phyloP scores from a whole-genome alignment of 1,284 basidiomycete species.

The Hemileia vastatrix region DNA sequence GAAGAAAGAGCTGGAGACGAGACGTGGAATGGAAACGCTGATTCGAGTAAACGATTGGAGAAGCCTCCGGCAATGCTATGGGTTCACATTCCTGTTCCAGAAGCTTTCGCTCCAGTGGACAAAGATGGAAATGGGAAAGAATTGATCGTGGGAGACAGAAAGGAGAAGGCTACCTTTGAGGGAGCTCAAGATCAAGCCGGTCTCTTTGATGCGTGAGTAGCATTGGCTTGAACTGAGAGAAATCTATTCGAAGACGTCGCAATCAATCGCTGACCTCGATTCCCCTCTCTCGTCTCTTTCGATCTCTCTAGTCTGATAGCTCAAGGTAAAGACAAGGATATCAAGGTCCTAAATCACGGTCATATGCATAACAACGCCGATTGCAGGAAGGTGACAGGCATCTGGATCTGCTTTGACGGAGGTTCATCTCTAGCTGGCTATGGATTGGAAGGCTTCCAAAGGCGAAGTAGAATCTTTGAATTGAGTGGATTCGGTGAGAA shows the following conservation, averaged over 20 bases:
- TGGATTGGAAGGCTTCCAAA: no score
- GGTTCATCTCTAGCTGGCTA: no score
- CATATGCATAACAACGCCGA: no score
- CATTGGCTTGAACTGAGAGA: no score
- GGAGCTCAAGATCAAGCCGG: constrained; percentile 35
- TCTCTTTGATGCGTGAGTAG: constrained; percentile 30
- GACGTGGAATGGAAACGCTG: constrained; percentile 26
- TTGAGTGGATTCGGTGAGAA: no score
- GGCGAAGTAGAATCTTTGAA: no score
- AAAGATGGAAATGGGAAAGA: constrained; percentile 7
- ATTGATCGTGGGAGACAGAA: constrained; percentile 25
- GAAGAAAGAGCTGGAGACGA: not conserved
- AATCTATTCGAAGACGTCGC: not conserved
- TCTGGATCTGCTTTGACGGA: no score
- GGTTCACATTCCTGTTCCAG: constrained; percentile 39
- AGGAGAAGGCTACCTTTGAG: constrained; percentile 27
- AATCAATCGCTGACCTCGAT: not conserved
- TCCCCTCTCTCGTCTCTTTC: no score
- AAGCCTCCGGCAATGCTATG: constrained; percentile 34
- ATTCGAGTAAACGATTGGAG: constrained; percentile 13
- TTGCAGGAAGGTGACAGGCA: no score
- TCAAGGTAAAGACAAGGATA: no score
- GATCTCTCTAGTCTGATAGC: no score
- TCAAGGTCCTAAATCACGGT: no score
- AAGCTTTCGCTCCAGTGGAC: constrained; percentile 28